phyloP scores from a whole-genome alignment of 352 stramenopile genomes.

The Hyaloperonospora brassicae region DNA sequence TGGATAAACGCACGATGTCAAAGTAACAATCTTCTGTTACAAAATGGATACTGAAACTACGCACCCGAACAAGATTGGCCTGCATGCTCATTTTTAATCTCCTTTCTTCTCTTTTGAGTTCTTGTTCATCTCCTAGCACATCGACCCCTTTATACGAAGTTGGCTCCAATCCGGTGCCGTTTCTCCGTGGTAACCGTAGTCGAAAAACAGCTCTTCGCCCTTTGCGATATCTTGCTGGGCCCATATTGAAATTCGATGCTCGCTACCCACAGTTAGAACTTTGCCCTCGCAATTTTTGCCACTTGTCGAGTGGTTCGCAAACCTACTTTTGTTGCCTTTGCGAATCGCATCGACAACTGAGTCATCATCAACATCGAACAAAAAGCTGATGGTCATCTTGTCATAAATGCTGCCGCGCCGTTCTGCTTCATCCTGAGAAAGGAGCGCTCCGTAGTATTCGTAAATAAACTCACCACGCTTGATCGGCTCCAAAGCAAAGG shows the following conservation, averaged over 20 bases:
- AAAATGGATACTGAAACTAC: no score
- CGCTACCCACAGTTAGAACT: constrained; percentile 73
- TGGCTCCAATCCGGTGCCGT: constrained; percentile 60
- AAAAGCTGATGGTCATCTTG: constrained; percentile 77
- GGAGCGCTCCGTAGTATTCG: constrained; percentile 54
- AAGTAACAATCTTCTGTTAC: no score
- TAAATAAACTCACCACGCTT: constrained; percentile 64
- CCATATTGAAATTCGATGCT: constrained; percentile 90
- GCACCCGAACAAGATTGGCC: no score
- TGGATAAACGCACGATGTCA: no score
- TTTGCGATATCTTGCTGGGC: constrained; percentile 82
- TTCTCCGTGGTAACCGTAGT: constrained; percentile 60
- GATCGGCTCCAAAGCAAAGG: constrained; percentile 53
- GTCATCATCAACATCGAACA: constrained; percentile 90
- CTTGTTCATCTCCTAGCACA: constrained; percentile 16
- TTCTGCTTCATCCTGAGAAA: constrained; percentile 67
- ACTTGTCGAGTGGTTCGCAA: constrained; percentile 67
- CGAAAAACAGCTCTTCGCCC: constrained; percentile 65
- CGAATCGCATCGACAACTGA: constrained; percentile 85
- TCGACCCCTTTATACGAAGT: constrained; percentile 35
- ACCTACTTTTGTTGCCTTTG: constrained; percentile 91
- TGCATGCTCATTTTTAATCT: no score
- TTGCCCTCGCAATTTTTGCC: constrained; percentile 77
- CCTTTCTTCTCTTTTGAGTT: constrained; percentile 20
- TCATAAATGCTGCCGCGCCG: constrained; percentile 80